Evolutionary conservation across 2,329 filamentous ascomycete genomes (phyloP), one percentile per base, ranked within the genome.

Genomic region (Xylaria sp.): DNA sequence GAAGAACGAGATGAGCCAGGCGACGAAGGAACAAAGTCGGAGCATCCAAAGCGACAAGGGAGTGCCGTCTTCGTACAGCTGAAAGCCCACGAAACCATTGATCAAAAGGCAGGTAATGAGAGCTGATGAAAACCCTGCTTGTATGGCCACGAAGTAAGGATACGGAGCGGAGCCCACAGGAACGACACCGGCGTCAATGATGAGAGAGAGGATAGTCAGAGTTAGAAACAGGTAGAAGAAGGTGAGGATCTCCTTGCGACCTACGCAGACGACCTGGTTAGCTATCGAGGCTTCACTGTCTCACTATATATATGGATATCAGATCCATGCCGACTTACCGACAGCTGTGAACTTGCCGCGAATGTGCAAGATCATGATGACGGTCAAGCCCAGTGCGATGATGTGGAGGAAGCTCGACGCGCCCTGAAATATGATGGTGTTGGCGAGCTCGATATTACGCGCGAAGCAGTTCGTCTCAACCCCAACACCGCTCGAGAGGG

Each of bases 141-240:
- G 96, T 6, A 92, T 89, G 12, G 94, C 92, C 73, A 93, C 92
- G 78, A 99, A 98, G 84, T 97, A 99, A 0, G 94, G 92, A 76
- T 94, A 98, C 0, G 93, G 88, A 1, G 83, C 86, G 61, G 91
- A 94, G 66, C 92, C 91, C 0, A 94, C 93, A 3, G 95, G 94
- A 23, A 97, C 90, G 57, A 98, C 96, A 60, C 96, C 96, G 62
- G 95, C 92, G 78, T 99, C 96, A 77, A 99, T 90, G 75, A 96
- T 87, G 72, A 99, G 89, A 9, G 95, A 98, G 78, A 92, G 87
- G 80, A 96, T 91, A 32, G 94, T 97, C 61, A 98, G 88, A 46
- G 95, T 85, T 87, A 97, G 92, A 85, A 97, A 99, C 73, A 97
- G 87, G 84, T 98, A 98, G 86, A 99, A 99, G 86, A 99, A 98